phyloP scores from a whole-genome alignment of 192 early-diverging fungal species.

The Cetraspora pellucida region DNA sequence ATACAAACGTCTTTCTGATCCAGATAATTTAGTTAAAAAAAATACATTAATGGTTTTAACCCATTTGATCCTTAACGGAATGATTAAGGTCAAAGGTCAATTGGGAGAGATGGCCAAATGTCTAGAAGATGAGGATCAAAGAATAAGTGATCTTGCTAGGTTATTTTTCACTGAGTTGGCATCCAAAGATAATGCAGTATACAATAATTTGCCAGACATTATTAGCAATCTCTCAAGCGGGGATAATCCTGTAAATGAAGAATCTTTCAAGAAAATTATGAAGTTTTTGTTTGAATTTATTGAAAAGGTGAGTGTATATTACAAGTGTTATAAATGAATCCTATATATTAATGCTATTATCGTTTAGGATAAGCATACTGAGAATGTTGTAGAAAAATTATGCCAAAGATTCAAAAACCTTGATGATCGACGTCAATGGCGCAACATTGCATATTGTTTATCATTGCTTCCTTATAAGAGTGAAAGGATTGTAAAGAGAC shows the following conservation, averaged over 20 bases:
- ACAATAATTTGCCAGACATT: slow-evolving; percentile 99
- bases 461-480: slow-evolving; percentile 85
- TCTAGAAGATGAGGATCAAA: slow-evolving; percentile 81
- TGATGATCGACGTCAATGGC: slow-evolving; percentile 77
- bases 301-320: slow-evolving; percentile 50
- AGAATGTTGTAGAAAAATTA: slow-evolving; percentile 94
- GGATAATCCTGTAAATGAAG: slow-evolving; percentile 72
- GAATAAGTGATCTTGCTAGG: slow-evolving; percentile 90
- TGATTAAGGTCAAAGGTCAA: slow-evolving; percentile 99
- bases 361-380: slow-evolving; percentile 86
- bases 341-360: slow-evolving; percentile 10
- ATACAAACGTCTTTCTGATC: slow-evolving; percentile 88
- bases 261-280: slow-evolving; percentile 87
- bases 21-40: slow-evolving; percentile 83
- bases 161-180: slow-evolving; percentile 96
- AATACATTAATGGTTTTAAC: slow-evolving; percentile 99
- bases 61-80: slow-evolving; percentile 96
- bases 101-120: slow-evolving; percentile 99
- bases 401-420: slow-evolving; percentile 91
- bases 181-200: slow-evolving; percentile 96
- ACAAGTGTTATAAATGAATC: no score
- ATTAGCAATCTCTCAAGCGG: slow-evolving; percentile 86
- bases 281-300: slow-evolving; percentile 95
- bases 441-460: slow-evolving; percentile 93
- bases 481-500: slow-evolving; percentile 82